Evolutionary conservation across 371 early-diverging fungal species (phyloP).

Genomic region (Mortierella sp.): DNA sequence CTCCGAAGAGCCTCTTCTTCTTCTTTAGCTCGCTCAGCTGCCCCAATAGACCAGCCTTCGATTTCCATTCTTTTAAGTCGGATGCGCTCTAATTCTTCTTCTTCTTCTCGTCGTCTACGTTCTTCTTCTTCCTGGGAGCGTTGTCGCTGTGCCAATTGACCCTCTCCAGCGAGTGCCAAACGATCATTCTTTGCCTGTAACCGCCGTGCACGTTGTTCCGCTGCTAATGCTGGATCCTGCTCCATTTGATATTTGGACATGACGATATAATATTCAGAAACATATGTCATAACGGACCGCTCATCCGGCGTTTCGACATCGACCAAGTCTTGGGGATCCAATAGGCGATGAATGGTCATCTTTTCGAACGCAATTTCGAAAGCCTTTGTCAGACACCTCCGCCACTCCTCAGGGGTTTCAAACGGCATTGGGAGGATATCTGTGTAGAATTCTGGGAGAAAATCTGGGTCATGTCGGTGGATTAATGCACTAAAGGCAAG

Average conservation of each 20-base stretch:
- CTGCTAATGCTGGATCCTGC: constrained; percentile 44
- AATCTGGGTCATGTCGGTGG: constrained; percentile 71
- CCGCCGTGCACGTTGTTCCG: constrained; percentile 23
- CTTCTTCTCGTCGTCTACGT: constrained; percentile 27
- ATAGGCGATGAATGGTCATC: constrained; percentile 62
- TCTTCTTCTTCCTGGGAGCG: constrained; percentile 39
- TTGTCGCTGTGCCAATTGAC: constrained; percentile 25
- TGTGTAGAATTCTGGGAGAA: constrained; percentile 68
- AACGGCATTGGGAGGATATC: constrained; percentile 34
- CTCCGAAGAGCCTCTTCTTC: constrained; percentile 52
- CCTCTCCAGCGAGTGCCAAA: constrained; percentile 46
- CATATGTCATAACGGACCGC: constrained; percentile 70
- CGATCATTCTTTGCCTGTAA: constrained; percentile 47
- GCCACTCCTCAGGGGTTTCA: constrained; percentile 58
- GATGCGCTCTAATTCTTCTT: constrained; percentile 49
- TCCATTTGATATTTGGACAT: constrained; percentile 54
- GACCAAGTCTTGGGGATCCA: constrained; percentile 69
- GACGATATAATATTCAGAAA: constrained; percentile 64
- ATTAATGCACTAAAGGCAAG: constrained; percentile 72
- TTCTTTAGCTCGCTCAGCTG: constrained; percentile 42
- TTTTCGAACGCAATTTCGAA: constrained; percentile 65
- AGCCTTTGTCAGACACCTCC: constrained; percentile 56
- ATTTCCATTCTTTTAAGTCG: constrained; percentile 47
- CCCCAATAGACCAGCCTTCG: constrained; percentile 55
- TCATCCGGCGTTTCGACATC: constrained; percentile 68